Conservation (phyloP, 2,329 filamentous ascomycete species). For the Phyllosticta capitalensis region DNA sequence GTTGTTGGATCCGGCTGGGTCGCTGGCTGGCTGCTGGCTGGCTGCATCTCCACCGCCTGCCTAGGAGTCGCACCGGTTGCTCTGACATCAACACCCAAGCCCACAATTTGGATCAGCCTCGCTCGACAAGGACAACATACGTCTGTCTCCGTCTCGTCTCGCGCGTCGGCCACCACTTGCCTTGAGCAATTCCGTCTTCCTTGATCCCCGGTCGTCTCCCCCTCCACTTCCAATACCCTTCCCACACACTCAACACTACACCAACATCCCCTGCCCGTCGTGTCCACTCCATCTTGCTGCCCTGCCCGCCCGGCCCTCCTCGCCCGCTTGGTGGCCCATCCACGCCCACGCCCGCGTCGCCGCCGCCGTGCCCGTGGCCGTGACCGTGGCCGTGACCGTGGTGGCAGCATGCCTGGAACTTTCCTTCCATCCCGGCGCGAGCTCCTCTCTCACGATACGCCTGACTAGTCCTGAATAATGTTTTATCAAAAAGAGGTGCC, state of each 20-base stretch:
- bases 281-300: neutral
- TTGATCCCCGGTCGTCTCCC: conserved; percentile 9
- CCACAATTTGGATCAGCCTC: conserved; percentile 30
- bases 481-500: conserved; percentile 26
- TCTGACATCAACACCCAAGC: conserved; percentile 12
- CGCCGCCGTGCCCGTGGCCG: conserved; percentile 1
- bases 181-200: no score
- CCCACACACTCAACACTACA: no score
- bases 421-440: conserved; percentile 18
- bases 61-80: conserved; percentile 10
- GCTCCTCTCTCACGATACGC: conserved; percentile 14
- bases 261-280: neutral
- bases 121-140: no score
- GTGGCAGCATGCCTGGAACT: conserved; percentile 24
- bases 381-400: neutral
- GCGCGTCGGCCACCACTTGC: no score
- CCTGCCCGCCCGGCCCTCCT: neutral
- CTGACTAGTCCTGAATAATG: conserved; percentile 25
- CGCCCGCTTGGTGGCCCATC: no score
- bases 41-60: conserved; percentile 11
- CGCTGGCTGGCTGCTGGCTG: neutral
- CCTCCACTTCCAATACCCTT: no score
- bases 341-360: neutral
- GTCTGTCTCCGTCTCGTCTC: no score
- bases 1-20: no score